Conservation (phyloP, 2,329 filamentous ascomycete species). For the Paracorniculantispora psalliotae region DNA sequence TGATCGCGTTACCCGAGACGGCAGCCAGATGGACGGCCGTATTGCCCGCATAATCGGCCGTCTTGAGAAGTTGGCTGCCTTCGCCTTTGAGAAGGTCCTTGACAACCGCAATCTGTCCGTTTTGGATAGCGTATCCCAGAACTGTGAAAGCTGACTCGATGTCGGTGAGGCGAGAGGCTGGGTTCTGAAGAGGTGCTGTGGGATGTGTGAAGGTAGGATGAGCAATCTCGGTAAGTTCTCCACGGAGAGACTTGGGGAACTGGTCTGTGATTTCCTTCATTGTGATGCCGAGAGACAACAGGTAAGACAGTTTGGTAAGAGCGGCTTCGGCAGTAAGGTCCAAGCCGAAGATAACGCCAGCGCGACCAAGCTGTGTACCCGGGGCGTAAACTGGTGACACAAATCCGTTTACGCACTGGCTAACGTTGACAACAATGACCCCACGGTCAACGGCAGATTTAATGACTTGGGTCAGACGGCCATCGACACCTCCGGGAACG, state of each 20-base stretch:
- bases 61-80: conserved; percentile 62
- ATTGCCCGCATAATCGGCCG: conserved; percentile 77
- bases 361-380: conserved; percentile 70
- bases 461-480: conserved; percentile 72
- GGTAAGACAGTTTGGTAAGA: conserved; percentile 83
- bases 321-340: conserved; percentile 89
- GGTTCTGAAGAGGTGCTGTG: conserved; percentile 44
- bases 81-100: conserved; percentile 63
- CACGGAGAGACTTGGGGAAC: conserved; percentile 73
- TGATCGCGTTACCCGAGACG: conserved; percentile 47
- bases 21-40: conserved; percentile 59
- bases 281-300: conserved; percentile 63
- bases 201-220: conserved; percentile 74
- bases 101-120: conserved; percentile 62
- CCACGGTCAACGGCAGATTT: conserved; percentile 72
- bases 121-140: conserved; percentile 69
- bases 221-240: conserved; percentile 76
- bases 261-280: conserved; percentile 60
- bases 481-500: conserved; percentile 75
- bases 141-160: conserved; percentile 60
- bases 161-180: conserved; percentile 38
- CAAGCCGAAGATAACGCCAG: conserved; percentile 83
- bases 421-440: conserved; percentile 84
- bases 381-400: conserved; percentile 75
- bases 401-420: conserved; percentile 76